A percentile compares a stretch with the other conserved stretches of the same genome.
Evolutionary conservation across 176 grass and related monocot species (phyloP).

Genomic region (Hyparrhenia diplandra): DNA sequence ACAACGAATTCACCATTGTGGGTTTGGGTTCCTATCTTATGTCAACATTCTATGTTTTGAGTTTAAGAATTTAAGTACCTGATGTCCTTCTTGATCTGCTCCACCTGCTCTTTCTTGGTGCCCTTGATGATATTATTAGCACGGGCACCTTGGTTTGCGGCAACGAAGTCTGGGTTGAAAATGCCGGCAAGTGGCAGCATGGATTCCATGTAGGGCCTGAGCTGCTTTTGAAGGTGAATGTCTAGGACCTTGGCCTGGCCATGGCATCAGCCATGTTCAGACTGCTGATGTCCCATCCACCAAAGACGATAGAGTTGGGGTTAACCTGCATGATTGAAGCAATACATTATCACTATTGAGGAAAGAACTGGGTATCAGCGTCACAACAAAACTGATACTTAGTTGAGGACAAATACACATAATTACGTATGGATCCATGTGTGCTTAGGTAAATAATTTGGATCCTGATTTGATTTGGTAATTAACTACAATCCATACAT

Average conservation of each 20-base stretch:
- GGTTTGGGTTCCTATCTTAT: background rate
- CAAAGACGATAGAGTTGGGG: slow-evolving; percentile 75
- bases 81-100: slow-evolving; percentile 75
- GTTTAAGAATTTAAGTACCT: slow-evolving; percentile 26
- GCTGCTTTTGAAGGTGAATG: slow-evolving; percentile 96
- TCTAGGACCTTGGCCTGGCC: slow-evolving; percentile 80
- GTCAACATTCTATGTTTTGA: background rate
- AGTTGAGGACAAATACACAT: background rate
- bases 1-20: background rate
- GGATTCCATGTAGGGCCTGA: slow-evolving; percentile 80
- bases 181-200: slow-evolving; percentile 69
- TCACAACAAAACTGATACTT: background rate
- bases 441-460: no score
- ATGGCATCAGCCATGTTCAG: slow-evolving; percentile 80
- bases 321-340: slow-evolving; percentile 52
- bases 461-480: no score
- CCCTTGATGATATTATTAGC: slow-evolving; percentile 60
- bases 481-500: no score
- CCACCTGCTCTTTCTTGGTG: slow-evolving; percentile 69
- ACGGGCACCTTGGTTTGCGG: slow-evolving; percentile 65
- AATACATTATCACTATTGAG: background rate
- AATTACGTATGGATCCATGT: background rate
- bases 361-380: background rate
- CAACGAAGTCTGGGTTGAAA: slow-evolving; percentile 69
- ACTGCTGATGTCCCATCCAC: slow-evolving; percentile 77